Base-by-base conservation (phyloP, 495 filamentous ascomycete genomes). In the Saxophila tyrrhenica region DNA sequence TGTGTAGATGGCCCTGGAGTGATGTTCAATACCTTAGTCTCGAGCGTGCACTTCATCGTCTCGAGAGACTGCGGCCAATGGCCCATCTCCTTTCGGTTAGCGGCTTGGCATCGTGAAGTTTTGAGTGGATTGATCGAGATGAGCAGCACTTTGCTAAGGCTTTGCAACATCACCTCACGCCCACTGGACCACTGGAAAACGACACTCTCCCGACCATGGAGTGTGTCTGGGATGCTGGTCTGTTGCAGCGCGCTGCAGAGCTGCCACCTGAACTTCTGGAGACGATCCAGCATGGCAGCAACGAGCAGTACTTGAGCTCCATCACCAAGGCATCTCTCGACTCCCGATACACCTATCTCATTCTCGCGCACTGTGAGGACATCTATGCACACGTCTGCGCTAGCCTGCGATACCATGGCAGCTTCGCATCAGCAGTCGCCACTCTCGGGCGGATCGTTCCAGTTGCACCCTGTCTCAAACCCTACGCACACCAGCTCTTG, bases 361-460 rank as follows among this genome's bases (percentile, higher is more conserved):
- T 95, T 62, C 90, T 90, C 62, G 70, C 73, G 55, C 71, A 80
- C 55, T 86, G 87, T 65, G 78, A 86, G 67, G 69, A 71, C 47
- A 66, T 87, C 46, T 84, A 91, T 60, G 78, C 87, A 57, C 88
- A 96, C 65, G 68, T 89, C 44, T 87, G 84, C 67, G 81, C 87
- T 56, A 73, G 82, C 72, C 92, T 88, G 86, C 68, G 85, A 39
- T 62, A 60, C 46, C 67, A 69, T 15, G 69, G 73, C 35, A 65
- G 73, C 48, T 57, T 70, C 41, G 62, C 66, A 25, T 72, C 80
- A 46, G 71, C 84, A 44, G 69, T 94, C 63, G 75, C 83, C 46
- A 81, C 85, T 25, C 87, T 94, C 66, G 84, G 85, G 49, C 76
- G 84, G 63, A 79, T 94, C 29, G 64, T 95, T 58, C 87, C 89